Conservation (phyloP, 306 rosid species). For the barrel medic (Medicago truncatula) region MtrunA17r5.0-ANR NC_053049.1:48810501-48811000, state of each 20-base stretch:
- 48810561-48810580: not conserved
- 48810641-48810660: no score
- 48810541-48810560: not conserved
- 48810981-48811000: constrained; percentile 1
- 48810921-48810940: constrained; percentile 6
- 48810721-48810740: no score
- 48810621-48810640: no score
- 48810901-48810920: constrained; percentile 12
- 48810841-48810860: not conserved
- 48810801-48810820: not conserved
- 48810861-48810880: not conserved
- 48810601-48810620: no score
- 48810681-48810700: no score
- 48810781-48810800: not conserved
- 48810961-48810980: not conserved
- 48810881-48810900: not conserved
- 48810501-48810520: no score
- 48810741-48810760: not conserved
- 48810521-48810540: no score
- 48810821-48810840: not conserved
- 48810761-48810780: not conserved
- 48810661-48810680: no score
- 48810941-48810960: not conserved
- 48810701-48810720: no score
- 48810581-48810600: no score